Evolutionary conservation across 345 rosid genomes (phyloP), one percentile per base, ranked within the genome.

Genomic region (Gossypium sturtianum): DNA sequence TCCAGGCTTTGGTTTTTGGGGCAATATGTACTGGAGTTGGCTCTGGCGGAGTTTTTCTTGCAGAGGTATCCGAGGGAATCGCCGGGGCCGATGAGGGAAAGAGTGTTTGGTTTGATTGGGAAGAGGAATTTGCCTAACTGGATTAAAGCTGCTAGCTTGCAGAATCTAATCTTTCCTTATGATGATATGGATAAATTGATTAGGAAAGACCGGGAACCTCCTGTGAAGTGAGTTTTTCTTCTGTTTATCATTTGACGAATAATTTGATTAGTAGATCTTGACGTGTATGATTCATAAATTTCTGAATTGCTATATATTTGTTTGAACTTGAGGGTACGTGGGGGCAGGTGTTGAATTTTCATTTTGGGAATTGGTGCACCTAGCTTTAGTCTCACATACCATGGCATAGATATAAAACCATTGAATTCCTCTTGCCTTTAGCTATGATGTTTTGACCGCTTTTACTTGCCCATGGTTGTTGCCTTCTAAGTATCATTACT

Each of bases 61-160:
- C 97, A 94, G 89, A 86, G 94, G 84, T 94, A 89, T 75, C 98
- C 97, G 4, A 87, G 98, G 82, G 97, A 95, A 20, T 85, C 90
- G 1, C 99, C 98, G 0, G 98, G 89, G 2, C 98, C 98, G 1
- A 81, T 95, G 90, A 89, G 98, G 88, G 98, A 95, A 81, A 91
- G 99, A 75, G 96, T 89, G 75, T 95, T 81, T 82, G 96, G 82
- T 63, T 85, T 95, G 91, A 89, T 93, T 73, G 99, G 99, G 74
- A 95, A 93, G 90, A 91, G 94, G 84, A 83, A 76, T 76, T 82
- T 95, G 63, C 91, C 97, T 16, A 87, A 81, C 76, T 93, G 99
- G 97, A 87, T 95, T 54, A 92, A 90, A 75, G 94, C 94, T 51
- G 95, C 98, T 6, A 84, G 88, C 75, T 88, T 95, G 89, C 93